phyloP scores from a whole-genome alignment of 2,329 filamentous ascomycete species.

The Drechslerella coelobrocha region DNA sequence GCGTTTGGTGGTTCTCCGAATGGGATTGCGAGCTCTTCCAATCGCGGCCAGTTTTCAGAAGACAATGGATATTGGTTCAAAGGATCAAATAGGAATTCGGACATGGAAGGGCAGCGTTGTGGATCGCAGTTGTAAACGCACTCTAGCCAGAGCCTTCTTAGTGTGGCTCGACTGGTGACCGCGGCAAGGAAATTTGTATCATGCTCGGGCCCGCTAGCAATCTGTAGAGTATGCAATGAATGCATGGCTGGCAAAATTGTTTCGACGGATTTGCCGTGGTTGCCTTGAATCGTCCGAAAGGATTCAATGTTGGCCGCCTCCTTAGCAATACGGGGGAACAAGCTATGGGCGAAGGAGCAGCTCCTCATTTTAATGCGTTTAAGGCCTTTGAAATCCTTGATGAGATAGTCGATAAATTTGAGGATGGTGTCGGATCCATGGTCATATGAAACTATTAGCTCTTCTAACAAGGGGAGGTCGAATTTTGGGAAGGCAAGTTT shows the following conservation, averaged over 20 bases:
- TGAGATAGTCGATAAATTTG: neutral
- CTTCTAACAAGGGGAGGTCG: neutral
- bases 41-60: conserved; percentile 5
- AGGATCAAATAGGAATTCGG: conserved; percentile 16
- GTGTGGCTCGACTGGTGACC: conserved; percentile 8
- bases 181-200: conserved; percentile 13
- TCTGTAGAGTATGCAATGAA: neutral
- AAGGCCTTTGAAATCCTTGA: neutral
- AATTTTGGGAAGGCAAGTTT: neutral
- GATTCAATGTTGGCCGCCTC: neutral
- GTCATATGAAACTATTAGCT: neutral
- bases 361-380: neutral
- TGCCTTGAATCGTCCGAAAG: neutral
- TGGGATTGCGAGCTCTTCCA: conserved; percentile 11
- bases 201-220: neutral
- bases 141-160: conserved; percentile 24
- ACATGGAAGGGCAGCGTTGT: conserved; percentile 20
- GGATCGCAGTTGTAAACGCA: conserved; percentile 22
- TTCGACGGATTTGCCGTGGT: neutral
- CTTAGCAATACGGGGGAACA: neutral
- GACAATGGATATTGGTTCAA: conserved; percentile 14
- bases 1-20: neutral
- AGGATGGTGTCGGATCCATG: neutral
- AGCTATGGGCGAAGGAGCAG: neutral
- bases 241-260: neutral